These are phyloP conservation scores for Plasmodium coatneyi DNA, from an alignment of 169 alveolate genomes.

Conservation along the genomic window DNA sequence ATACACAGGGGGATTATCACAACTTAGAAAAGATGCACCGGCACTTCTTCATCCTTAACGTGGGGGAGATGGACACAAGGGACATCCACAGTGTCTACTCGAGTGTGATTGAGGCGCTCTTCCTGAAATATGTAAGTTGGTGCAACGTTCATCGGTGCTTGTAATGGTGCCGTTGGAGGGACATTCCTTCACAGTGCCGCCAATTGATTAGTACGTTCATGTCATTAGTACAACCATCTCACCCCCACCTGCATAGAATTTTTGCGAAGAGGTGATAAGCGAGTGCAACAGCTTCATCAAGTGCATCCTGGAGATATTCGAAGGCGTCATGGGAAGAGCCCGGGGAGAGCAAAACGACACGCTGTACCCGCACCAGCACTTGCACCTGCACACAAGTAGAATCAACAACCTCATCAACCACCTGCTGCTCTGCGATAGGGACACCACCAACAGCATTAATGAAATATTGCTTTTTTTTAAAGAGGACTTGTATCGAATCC, in stretches of 20 bases:
- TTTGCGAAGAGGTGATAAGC: conserved; percentile 53
- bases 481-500: conserved; percentile 25
- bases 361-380: not conserved
- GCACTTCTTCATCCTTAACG: conserved; percentile 14
- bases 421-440: conserved; percentile 33
- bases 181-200: not conserved
- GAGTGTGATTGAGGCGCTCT: conserved; percentile 25
- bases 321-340: not conserved
- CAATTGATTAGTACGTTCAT: not conserved
- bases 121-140: conserved; percentile 51
- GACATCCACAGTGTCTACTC: conserved; percentile 22
- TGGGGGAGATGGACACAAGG: not conserved
- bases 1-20: not conserved
- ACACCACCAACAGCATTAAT: conserved; percentile 7
- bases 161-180: not conserved
- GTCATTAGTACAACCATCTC: no score
- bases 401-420: conserved; percentile 27
- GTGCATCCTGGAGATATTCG: conserved; percentile 23
- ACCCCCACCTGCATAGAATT: not conserved
- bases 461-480: conserved; percentile 8
- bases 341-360: not conserved
- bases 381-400: not conserved
- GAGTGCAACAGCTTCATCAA: conserved; percentile 33
- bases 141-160: not conserved
- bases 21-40: not conserved